Evolutionary conservation across 2,329 filamentous ascomycete genomes (phyloP), one percentile per base, ranked within the genome.

Genomic region (Dendrostoma leiphaemia): DNA sequence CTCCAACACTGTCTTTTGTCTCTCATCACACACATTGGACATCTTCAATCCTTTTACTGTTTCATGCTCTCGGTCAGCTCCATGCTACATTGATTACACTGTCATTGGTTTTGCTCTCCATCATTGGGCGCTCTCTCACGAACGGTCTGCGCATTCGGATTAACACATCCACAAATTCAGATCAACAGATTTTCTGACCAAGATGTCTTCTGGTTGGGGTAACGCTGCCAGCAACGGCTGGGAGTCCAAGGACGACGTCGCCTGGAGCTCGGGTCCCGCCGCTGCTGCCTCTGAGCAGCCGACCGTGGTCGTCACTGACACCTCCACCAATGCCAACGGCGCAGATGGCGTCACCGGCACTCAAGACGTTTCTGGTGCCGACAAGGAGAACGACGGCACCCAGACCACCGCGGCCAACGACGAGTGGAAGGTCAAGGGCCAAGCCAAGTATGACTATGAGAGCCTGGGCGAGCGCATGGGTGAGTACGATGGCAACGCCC

Each of bases 401-500:
- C 31, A 24, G 48, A 54, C 56, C 17, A 38, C 31, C 46, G 54
- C 13, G 12, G 29, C 28, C 52, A 31, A 37, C 26, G 28, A 65
- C 51, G 62, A 64, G 28, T 3, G 73, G 74, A 12, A 85, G 82
- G 82, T 70, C 70, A 9, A 63, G 75, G 45, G 71, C 71, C 0
- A 66, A 71, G 3, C 48, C 17, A 68, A 74, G 0, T 76, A 79
- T 61, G 73, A 84, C 62, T 85, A 85, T 64, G 65, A 71, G 1
- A 64, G 65, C 9, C 66, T 62, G 23, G 60, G 62, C 26, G 52
- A 61, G 2, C 59, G 46, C 6, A 21, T 19, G 35, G 63, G 64
- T 10, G 63, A 67, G 2, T 84, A 78, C 72, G 81, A 78, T 13
- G 69, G 74, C 34, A 81, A 81, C 51, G 86, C 84, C n/a, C 72